Conservation (phyloP, 176 grass and related monocot species). For the Juncus effusus region DNA sequence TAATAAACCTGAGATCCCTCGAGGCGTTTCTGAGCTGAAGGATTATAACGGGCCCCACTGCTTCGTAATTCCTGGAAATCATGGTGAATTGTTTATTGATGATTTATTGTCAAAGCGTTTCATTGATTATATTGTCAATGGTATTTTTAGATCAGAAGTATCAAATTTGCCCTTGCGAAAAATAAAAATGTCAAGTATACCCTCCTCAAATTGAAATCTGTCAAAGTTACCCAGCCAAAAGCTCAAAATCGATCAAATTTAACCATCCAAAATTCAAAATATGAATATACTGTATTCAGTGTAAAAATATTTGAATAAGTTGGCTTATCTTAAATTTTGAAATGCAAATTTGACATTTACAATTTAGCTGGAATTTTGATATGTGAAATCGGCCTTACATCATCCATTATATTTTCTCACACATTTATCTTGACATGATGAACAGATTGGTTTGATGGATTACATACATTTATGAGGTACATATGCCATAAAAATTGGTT, state of each 20-base stretch:
- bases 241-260: too few relatives aligned
- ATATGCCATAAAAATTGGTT: conserved; percentile 94
- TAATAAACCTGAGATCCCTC: conserved; percentile 79
- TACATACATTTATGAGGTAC: conserved; percentile 94
- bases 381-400: background rate
- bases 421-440: conserved; percentile 24
- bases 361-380: conserved; percentile 1
- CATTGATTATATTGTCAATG: background rate
- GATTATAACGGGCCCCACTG: conserved; percentile 83
- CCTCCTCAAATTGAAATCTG: too few relatives aligned
- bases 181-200: too few relatives aligned
- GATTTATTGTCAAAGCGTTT: too few relatives aligned
- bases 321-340: background rate
- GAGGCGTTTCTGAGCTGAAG: conserved; percentile 58
- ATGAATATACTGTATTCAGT: too few relatives aligned
- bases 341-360: conserved; percentile 3
- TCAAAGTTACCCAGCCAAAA: too few relatives aligned
- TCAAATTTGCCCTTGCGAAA: conserved; percentile 22
- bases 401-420: conserved; percentile 10
- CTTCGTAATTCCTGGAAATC: conserved; percentile 96
- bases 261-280: too few relatives aligned
- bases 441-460: conserved; percentile 95
- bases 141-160: too few relatives aligned
- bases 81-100: conserved; percentile 33
- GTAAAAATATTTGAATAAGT: too few relatives aligned